A percentile compares a stretch with the other conserved stretches of the same genome.
These are phyloP conservation scores for Podila clonocystis DNA, from an alignment of 192 early-diverging fungal genomes.

Conservation along the genomic window DNA sequence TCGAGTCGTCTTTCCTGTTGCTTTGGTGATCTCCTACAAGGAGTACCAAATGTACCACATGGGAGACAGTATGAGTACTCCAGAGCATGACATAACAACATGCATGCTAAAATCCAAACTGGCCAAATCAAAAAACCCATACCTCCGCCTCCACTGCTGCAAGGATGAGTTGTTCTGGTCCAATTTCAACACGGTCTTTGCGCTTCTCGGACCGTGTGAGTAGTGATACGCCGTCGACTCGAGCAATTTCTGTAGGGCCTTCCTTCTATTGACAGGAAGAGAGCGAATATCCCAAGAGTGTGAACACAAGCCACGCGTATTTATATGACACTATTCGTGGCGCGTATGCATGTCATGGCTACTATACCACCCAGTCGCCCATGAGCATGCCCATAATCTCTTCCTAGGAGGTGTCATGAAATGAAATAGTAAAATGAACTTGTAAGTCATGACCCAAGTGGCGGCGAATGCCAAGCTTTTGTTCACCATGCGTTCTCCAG, in stretches of 20 bases:
- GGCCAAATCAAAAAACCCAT: not conserved
- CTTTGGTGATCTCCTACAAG: slow-evolving; percentile 50
- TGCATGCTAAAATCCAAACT: too few relatives aligned
- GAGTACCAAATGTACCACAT: not conserved
- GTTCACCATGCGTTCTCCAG: not conserved
- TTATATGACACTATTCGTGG: too few relatives aligned
- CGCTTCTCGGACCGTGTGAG: slow-evolving; percentile 61
- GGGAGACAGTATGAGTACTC: too few relatives aligned
- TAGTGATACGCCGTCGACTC: slow-evolving; percentile 54
- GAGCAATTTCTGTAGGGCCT: slow-evolving; percentile 42
- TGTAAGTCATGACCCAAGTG: too few relatives aligned
- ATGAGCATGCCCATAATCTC: slow-evolving; percentile 66
- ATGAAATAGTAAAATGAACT: too few relatives aligned
- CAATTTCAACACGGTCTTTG: slow-evolving; percentile 63
- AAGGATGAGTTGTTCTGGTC: slow-evolving; percentile 59
- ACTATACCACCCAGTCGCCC: slow-evolving; percentile 59
- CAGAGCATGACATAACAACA: too few relatives aligned
- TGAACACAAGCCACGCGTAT: too few relatives aligned
- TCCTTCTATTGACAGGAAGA: slow-evolving; percentile 11
- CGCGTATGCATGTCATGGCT: too few relatives aligned
- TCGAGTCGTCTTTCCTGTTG: slow-evolving; percentile 43
- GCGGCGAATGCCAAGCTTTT: too few relatives aligned
- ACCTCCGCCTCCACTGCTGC: slow-evolving; percentile 61
- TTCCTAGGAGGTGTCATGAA: slow-evolving; percentile 41
- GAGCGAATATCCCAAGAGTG: too few relatives aligned